Evolutionary conservation across 108 stramenopile species (phyloP).

Genomic region (Phaeodactylum tricornutum): DNA sequence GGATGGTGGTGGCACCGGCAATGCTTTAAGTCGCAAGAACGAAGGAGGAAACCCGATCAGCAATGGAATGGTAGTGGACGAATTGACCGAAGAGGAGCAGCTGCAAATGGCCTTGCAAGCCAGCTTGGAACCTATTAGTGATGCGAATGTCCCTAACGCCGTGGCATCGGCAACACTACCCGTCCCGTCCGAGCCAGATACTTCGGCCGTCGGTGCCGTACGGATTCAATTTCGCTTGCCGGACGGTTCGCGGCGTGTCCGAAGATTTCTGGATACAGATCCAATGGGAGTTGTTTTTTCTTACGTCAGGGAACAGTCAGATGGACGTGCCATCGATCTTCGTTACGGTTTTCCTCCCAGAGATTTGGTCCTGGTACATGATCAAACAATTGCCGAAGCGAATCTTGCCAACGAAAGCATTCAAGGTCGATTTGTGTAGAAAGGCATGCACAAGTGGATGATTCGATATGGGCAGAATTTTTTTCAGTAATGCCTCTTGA

Average conservation of each 20-base stretch:
- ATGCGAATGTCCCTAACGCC: background rate
- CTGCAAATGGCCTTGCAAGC: conserved; percentile 62
- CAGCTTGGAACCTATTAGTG: too few relatives aligned
- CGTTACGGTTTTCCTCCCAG: conserved; percentile 62
- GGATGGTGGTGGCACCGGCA: conserved; percentile 31
- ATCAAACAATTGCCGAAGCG: conserved; percentile 47
- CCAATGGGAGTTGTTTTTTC: conserved; percentile 39
- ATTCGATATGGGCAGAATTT: too few relatives aligned
- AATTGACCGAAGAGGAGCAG: conserved; percentile 73
- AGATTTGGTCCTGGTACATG: conserved; percentile 22
- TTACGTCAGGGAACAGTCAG: conserved; percentile 35
- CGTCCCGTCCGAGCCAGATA: conserved; percentile 39
- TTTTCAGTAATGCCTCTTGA: too few relatives aligned
- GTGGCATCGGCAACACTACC: background rate
- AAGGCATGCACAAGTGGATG: too few relatives aligned
- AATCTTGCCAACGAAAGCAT: conserved; percentile 53
- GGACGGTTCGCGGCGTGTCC: conserved; percentile 36
- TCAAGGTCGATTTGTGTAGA: conserved; percentile 40
- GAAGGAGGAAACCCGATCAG: background rate
- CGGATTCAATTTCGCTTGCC: conserved; percentile 69
- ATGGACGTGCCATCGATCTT: conserved; percentile 38
- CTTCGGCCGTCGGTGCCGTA: conserved; percentile 28
- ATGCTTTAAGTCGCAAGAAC: background rate
- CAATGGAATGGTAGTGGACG: conserved; percentile 14
- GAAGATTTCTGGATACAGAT: conserved; percentile 42